Conservation (phyloP, 2,329 filamentous ascomycete species). For the Kalaharituber pfeilii region DNA sequence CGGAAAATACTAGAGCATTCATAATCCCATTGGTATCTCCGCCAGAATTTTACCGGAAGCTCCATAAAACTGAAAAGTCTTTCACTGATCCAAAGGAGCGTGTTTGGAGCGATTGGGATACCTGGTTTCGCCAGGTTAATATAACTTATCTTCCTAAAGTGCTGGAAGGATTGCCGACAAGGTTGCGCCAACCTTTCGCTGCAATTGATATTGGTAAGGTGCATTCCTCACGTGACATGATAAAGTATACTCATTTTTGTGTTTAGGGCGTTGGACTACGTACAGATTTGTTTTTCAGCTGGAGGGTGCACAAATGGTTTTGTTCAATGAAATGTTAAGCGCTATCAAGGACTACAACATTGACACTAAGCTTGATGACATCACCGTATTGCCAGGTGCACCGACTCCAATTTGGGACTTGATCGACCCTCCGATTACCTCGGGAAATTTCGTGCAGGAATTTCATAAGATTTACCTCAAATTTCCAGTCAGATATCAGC, state of each 20-base stretch:
- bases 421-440: constrained; percentile 24
- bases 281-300: constrained; percentile 33
- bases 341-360: constrained; percentile 61
- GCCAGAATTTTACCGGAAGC: constrained; percentile 26
- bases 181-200: constrained; percentile 34
- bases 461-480: constrained; percentile 29
- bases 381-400: constrained; percentile 29
- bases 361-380: constrained; percentile 30
- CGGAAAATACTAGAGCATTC: constrained; percentile 23
- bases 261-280: constrained; percentile 42
- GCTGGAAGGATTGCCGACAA: constrained; percentile 28
- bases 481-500: constrained; percentile 67
- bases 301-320: constrained; percentile 21
- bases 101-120: constrained; percentile 39
- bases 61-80: constrained; percentile 25
- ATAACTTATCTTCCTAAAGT: constrained; percentile 34
- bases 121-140: constrained; percentile 48
- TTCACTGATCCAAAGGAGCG: constrained; percentile 24
- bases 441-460: constrained; percentile 11
- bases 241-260: constrained; percentile 23
- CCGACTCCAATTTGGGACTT: constrained; percentile 31
- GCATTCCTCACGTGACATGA: background rate
- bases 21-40: constrained; percentile 35
- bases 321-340: constrained; percentile 32
- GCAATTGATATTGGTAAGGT: constrained; percentile 42